Evolutionary conservation across 2,329 filamentous ascomycete species (phyloP), one percentile per base, ranked within the genome.

Genomic region (Fusarium zealandicum): DNA sequence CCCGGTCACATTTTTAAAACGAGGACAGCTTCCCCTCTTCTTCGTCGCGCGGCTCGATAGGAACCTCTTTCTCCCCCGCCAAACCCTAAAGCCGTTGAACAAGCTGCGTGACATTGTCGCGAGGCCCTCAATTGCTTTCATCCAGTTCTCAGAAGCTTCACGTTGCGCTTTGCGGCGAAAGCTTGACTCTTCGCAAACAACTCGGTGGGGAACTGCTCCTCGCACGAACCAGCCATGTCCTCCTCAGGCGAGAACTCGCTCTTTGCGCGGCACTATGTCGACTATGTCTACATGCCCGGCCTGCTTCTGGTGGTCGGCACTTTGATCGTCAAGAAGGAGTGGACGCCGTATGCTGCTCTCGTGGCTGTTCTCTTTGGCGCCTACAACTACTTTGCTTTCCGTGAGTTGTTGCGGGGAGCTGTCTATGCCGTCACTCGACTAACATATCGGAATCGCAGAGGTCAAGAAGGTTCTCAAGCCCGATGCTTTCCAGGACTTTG

Each of bases 401-500:
- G 92, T 93, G 80, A 73, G 90, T 82, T 48, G 20, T 25, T 20
- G 37, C 38, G 22, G 47, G 44, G 39, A 51, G 35, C 22, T 31
- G 16, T 48, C 32, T 16, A 50, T 47, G 32, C 28, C 28, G 39
- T 37, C 35, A 45, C 14, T 18, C 36, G 32, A 53, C 57, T 64
- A 61, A 63, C 41, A 48, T 25, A 37, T 27, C 27, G 38, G 6
- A 45, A 35, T 35, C 51, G 22, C 73, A 92, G 91, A 87, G 72
- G 82, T 87, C 59, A 86, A 88, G 75, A 92, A 90, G 76, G 88
- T 95, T 62, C 85, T 99, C 67, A 93, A 93, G 79, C 92, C 93
- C 27, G 86, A 88, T 66, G 82, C 83, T 43, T 97, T 96, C 84
- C 92, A 97, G 75, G 85, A 96, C 53, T 97, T 97, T 72, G 88